Conservation (phyloP, 371 early-diverging fungal species). For the Apophysomyces sp. region DNA sequence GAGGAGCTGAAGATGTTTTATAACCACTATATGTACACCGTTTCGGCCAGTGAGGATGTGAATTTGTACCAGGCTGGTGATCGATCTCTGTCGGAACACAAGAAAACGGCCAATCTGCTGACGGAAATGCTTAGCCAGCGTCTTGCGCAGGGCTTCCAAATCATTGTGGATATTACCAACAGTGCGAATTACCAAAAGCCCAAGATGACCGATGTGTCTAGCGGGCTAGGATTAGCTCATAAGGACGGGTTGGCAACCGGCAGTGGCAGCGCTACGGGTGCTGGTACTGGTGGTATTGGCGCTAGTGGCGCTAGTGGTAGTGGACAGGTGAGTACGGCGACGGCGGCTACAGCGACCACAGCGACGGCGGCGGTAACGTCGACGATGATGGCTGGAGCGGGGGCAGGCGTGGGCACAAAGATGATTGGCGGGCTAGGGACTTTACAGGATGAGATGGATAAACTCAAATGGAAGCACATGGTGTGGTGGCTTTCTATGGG, state of each 20-base stretch:
- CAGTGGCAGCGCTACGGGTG: background rate
- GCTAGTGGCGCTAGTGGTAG: background rate
- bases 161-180: constrained; percentile 63
- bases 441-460: constrained; percentile 23
- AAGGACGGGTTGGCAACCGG: background rate
- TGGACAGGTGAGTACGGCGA: background rate
- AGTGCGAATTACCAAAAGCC: constrained; percentile 27
- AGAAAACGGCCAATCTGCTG: constrained; percentile 68
- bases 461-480: constrained; percentile 41
- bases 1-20: constrained; percentile 75
- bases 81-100: constrained; percentile 40
- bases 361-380: constrained; percentile 1
- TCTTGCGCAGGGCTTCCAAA: constrained; percentile 92
- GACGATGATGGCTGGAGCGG: background rate
- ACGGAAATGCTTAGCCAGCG: constrained; percentile 89
- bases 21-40: constrained; percentile 80
- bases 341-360: background rate
- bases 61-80: constrained; percentile 57
- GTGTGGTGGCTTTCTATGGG: constrained; percentile 81
- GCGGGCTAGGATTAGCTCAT: background rate
- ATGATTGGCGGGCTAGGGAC: constrained; percentile 2
- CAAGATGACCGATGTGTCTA: constrained; percentile 9
- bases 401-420: background rate
- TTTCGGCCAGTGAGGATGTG: constrained; percentile 71
- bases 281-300: background rate